Percentiles rank a stretch among this genome's conserved stretches.
These are phyloP conservation scores for Delphinella strobiligena DNA, from an alignment of 2,329 filamentous ascomycete genomes.

Conservation along the genomic window DNA sequence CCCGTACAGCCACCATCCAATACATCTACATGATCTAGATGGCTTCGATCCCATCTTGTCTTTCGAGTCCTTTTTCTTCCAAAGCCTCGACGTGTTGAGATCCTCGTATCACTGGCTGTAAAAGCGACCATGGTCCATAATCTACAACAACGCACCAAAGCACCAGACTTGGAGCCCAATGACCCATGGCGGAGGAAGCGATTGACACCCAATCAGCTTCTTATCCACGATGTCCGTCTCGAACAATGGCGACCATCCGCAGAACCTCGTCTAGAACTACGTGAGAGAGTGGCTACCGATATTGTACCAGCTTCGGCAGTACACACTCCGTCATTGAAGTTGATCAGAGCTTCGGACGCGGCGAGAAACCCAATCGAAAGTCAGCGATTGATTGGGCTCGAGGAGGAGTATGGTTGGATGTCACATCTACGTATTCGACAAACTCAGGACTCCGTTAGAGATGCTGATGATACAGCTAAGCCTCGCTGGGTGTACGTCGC, in stretches of 20 bases:
- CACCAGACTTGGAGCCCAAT: too few relatives aligned
- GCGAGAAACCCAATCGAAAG: conserved; percentile 25
- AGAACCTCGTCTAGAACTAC: conserved; percentile 27
- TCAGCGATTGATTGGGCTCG: conserved; percentile 21
- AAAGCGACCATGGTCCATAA: too few relatives aligned
- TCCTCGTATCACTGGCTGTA: too few relatives aligned
- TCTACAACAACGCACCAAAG: too few relatives aligned
- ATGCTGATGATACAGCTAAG: conserved; percentile 19
- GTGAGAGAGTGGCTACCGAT: conserved; percentile 22
- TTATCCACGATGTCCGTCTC: conserved; percentile 28
- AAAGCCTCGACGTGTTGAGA: too few relatives aligned
- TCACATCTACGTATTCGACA: conserved; percentile 22
- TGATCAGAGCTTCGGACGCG: conserved; percentile 13
- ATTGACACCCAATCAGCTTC: conserved; percentile 26
- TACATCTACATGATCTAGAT: neutral
- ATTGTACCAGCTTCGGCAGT: conserved; percentile 20
- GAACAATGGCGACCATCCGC: conserved; percentile 20
- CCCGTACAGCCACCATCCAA: too few relatives aligned
- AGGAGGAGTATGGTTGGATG: conserved; percentile 31
- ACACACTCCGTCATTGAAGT: conserved; percentile 12
- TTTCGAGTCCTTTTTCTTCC: too few relatives aligned
- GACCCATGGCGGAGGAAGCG: conserved; percentile 27
- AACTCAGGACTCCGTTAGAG: conserved; percentile 19
- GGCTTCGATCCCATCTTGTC: neutral
- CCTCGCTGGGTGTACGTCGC: conserved; percentile 27